A percentile compares a stretch with the other conserved stretches of the same genome.
phyloP scores from a whole-genome alignment of 1,284 basidiomycete species.

The Vanrija pseudolonga region DNA sequence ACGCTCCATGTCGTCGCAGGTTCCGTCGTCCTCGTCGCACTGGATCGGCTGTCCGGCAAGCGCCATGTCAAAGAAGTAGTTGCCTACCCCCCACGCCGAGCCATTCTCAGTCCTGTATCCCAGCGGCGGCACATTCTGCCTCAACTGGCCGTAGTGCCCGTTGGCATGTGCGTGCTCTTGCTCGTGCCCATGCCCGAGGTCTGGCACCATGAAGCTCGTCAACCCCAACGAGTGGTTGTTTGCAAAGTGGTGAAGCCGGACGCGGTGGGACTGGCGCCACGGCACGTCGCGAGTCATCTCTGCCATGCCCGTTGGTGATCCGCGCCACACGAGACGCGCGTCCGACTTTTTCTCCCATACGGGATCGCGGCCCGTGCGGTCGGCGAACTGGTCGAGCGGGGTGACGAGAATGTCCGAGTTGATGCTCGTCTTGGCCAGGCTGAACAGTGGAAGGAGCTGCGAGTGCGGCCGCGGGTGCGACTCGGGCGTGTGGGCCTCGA shows the following conservation, averaged over 20 bases:
- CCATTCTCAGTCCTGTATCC: constrained; percentile 19
- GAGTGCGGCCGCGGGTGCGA: constrained; percentile 47
- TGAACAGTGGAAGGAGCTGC: constrained; percentile 45
- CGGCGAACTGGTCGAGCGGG: constrained; percentile 52
- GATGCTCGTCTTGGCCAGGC: constrained; percentile 46
- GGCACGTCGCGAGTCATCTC: constrained; percentile 45
- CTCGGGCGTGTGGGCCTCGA: constrained; percentile 40
- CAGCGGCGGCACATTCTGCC: constrained; percentile 2
- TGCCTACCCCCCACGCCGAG: constrained; percentile 15
- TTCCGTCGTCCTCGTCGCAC: constrained; percentile 43
- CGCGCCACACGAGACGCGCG: constrained; percentile 50
- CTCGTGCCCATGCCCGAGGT: constrained; percentile 10
- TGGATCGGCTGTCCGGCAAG: constrained; percentile 42
- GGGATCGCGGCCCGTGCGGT: constrained; percentile 44
- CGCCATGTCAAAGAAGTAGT: constrained; percentile 45
- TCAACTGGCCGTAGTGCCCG: not conserved
- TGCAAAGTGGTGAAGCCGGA: constrained; percentile 49
- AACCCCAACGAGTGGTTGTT: constrained; percentile 31
- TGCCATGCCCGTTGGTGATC: constrained; percentile 51
- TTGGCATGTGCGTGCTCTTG: not conserved
- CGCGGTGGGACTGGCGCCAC: constrained; percentile 51
- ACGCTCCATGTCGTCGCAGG: constrained; percentile 39
- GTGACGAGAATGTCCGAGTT: constrained; percentile 53
- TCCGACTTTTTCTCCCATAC: constrained; percentile 50
- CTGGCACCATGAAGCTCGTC: constrained; percentile 27